Base-by-base conservation (phyloP, 2,329 filamentous ascomycete species). In the Fusarium oligoseptatum region DNA sequence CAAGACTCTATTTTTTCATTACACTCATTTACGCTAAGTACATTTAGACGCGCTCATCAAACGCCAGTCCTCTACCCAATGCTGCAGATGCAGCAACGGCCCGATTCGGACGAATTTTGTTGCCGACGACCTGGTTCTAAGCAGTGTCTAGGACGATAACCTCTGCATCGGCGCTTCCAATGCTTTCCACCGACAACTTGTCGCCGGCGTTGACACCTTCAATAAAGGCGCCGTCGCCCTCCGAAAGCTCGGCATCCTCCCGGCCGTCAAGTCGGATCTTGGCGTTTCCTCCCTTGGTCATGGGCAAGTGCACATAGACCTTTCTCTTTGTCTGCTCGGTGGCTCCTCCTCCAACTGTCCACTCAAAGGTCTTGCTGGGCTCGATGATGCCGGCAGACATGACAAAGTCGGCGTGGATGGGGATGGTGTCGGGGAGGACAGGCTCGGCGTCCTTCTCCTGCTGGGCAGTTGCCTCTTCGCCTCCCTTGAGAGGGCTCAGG, bases 151-250 rank as follows among this genome's bases (percentile, higher is more conserved):
- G 80, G 41, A 93, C 85, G 60, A 93, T 82, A n/a, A 93, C 90
- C 83, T 94, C 92, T 0, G 92, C 92, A 75, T 93, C 92, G 0
- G 80, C 91, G 66, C 91, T 90, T 2, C 92, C 92, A 39, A 94
- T 86, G 78, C 90, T 93, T 83, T 94, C 91, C 37, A 94, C 87
- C 2, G 82, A 83, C 41, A 94, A 82, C 76, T 88, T 88, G 80
- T 94, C 92, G 0, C 92, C 92, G 11, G 87, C 89, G 76, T 88
- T 89, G 12, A 94, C 87, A 15, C 83, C 83, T 8, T 92, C 91
- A 8, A 97, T 85, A 82, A 94, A 97, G 1, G 93, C 94, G 17
- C 94, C 94, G 83, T 97, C 95, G 0, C 95, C 95, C 83, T 97
- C 95, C 1, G 84, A 85, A 20, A 97, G 81, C 74, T 84, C 83